Conservation (phyloP, 495 filamentous ascomycete species). For the Penicillium pulvis region DNA sequence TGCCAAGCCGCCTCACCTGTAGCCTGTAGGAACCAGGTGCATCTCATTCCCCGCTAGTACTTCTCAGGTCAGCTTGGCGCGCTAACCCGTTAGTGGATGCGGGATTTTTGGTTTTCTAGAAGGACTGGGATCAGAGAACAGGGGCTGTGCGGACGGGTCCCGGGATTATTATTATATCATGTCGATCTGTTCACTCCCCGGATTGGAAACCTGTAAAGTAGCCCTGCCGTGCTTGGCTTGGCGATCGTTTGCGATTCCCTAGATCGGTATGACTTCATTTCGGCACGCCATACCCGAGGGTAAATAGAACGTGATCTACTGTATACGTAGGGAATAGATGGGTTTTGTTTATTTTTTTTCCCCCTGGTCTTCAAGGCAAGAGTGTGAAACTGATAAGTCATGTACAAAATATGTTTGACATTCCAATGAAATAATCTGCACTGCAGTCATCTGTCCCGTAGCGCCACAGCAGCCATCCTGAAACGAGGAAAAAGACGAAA, state of each 20-base stretch:
- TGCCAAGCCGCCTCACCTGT: constrained; percentile 7
- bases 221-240: neutral
- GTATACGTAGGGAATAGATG: neutral
- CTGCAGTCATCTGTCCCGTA: neutral
- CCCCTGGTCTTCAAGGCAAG: too few relatives aligned
- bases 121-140: constrained; percentile 18
- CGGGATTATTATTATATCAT: constrained; percentile 11
- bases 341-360: neutral
- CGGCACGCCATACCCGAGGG: constrained; percentile 5
- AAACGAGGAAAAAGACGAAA: constrained; percentile 7
- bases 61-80: constrained; percentile 4
- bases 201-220: constrained; percentile 2
- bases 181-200: constrained; percentile 17
- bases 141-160: constrained; percentile 20
- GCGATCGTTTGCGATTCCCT: neutral
- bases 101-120: constrained; percentile 28
- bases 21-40: neutral
- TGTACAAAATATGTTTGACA: too few relatives aligned
- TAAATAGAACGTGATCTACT: neutral
- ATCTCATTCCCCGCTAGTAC: neutral
- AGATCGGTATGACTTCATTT: constrained; percentile 8
- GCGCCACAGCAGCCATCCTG: neutral
- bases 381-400: too few relatives aligned
- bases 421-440: neutral
- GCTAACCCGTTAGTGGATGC: constrained; percentile 14